A percentile compares a stretch with the other conserved stretches of the same genome.
phyloP scores from a whole-genome alignment of 345 rosid genomes.

The Brassica juncea region DNA sequence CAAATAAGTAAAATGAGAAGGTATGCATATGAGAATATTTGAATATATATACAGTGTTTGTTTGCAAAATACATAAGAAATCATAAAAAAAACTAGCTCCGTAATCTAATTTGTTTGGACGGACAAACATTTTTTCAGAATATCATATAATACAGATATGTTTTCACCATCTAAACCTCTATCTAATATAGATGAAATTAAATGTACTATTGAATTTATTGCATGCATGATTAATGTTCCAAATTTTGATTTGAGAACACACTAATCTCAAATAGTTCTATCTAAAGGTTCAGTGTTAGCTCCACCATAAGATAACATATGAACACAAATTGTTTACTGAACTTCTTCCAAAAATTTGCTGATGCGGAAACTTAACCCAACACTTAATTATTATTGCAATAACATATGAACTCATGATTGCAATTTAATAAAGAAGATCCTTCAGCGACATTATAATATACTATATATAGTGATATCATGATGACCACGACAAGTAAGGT shows the following conservation, averaged over 20 bases:
- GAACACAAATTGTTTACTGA: not conserved
- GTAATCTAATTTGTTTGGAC: not conserved
- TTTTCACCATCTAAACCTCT: not conserved
- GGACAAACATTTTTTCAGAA: not conserved
- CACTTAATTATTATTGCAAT: slow-evolving; percentile 3
- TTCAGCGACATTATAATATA: slow-evolving; percentile 21
- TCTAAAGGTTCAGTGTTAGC: slow-evolving; percentile 19
- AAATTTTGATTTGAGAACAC: not conserved
- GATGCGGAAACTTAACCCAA: slow-evolving; percentile 35
- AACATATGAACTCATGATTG: not conserved
- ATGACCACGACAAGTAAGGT: slow-evolving; percentile 16
- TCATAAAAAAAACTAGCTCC: not conserved
- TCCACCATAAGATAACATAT: slow-evolving; percentile 15
- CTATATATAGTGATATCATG: not conserved
- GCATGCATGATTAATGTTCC: not conserved
- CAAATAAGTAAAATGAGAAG: not conserved
- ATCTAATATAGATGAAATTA: not conserved
- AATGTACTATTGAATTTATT: not conserved
- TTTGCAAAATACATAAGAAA: not conserved
- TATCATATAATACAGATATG: not conserved
- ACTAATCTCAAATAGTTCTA: not conserved
- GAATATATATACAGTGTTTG: not conserved
- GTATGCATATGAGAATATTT: slow-evolving; percentile 15
- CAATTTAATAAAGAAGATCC: slow-evolving; percentile 2
- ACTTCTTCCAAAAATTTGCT: slow-evolving; percentile 15